These are phyloP conservation scores for Aspergillus avenaceus DNA, from an alignment of 495 filamentous ascomycete genomes.

Conservation along the genomic window DNA sequence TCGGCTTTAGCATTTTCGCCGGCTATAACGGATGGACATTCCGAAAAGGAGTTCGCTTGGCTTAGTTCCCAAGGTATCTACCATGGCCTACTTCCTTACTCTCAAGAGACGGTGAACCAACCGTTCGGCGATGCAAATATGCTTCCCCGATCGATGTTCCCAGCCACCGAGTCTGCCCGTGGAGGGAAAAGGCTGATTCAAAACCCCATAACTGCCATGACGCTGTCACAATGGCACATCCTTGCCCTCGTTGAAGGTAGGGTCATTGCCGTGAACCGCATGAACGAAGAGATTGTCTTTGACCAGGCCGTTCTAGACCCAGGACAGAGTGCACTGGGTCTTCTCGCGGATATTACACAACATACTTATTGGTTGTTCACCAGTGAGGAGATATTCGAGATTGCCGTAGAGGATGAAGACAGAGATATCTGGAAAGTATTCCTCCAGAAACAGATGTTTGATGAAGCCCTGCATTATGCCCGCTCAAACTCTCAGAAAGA, in stretches of 20 bases:
- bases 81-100: constrained; percentile 66
- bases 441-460: constrained; percentile 78
- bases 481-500: constrained; percentile 71
- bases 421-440: constrained; percentile 93
- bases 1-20: constrained; percentile 73
- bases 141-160: constrained; percentile 66
- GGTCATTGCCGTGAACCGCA: constrained; percentile 76
- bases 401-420: constrained; percentile 84
- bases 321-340: constrained; percentile 70
- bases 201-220: constrained; percentile 73
- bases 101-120: constrained; percentile 38
- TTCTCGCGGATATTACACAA: constrained; percentile 84
- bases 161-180: constrained; percentile 57
- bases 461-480: constrained; percentile 80
- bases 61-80: constrained; percentile 82
- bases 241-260: constrained; percentile 78
- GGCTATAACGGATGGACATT: constrained; percentile 48
- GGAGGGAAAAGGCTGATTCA: constrained; percentile 60
- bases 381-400: constrained; percentile 82
- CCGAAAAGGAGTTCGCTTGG: constrained; percentile 84
- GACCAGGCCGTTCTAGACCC: constrained; percentile 82
- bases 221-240: constrained; percentile 89
- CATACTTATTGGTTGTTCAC: constrained; percentile 98
- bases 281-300: constrained; percentile 79
- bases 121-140: constrained; percentile 71